Percentiles rank a stretch among this genome's conserved stretches.
Conservation (phyloP, 2,329 filamentous ascomycete genomes). For the Penicillium italicum region DNA sequence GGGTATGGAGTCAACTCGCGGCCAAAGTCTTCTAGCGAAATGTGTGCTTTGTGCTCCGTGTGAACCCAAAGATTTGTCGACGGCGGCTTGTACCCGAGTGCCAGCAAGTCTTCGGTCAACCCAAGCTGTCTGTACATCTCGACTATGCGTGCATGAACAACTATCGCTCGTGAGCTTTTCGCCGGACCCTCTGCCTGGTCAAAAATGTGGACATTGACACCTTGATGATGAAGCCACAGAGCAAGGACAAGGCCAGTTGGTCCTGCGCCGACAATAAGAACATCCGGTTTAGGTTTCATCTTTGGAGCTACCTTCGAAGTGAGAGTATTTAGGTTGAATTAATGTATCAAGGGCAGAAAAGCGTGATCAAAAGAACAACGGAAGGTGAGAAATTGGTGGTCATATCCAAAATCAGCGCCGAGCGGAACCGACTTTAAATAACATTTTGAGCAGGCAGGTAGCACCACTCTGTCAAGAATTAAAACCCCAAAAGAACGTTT, state of each 20-base stretch:
- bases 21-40: conserved; percentile 26
- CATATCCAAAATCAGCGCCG: not conserved
- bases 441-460: not conserved
- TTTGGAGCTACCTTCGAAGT: not conserved
- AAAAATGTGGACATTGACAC: conserved; percentile 40
- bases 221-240: conserved; percentile 28
- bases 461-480: not conserved
- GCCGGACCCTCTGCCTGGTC: conserved; percentile 42
- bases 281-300: conserved; percentile 12
- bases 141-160: conserved; percentile 49
- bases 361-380: not conserved
- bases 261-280: conserved; percentile 31
- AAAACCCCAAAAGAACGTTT: not conserved
- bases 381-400: not conserved
- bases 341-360: not conserved
- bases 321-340: not conserved
- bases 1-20: conserved; percentile 30
- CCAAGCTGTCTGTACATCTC: conserved; percentile 51
- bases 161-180: conserved; percentile 39
- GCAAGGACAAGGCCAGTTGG: conserved; percentile 32
- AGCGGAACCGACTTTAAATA: not conserved
- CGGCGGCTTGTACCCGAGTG: conserved; percentile 36
- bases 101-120: conserved; percentile 37
- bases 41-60: conserved; percentile 20
- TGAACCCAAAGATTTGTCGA: conserved; percentile 40